Percentiles rank a stretch among this genome's conserved stretches.
Conservation (phyloP, 176 grass and related monocot genomes). For the Puya raimondii region DNA sequence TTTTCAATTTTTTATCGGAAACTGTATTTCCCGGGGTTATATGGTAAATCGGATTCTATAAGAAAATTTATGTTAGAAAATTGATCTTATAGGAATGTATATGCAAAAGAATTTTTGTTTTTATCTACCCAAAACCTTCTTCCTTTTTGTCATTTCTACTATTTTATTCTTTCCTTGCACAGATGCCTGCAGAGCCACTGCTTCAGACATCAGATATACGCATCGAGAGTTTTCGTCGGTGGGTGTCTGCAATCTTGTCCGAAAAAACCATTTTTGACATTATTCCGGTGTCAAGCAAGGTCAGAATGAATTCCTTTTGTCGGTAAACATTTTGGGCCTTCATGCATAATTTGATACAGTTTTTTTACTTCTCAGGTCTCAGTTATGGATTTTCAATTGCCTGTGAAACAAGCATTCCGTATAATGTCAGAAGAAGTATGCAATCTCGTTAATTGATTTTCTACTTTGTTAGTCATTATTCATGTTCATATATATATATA, state of each 20-base stretch:
- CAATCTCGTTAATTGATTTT: conserved; percentile 8
- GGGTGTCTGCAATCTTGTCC: conserved; percentile 42
- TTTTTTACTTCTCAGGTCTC: conserved; percentile 38
- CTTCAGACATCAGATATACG: conserved; percentile 26
- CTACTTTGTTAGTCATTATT: conserved; percentile 8
- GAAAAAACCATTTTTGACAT: conserved; percentile 54
- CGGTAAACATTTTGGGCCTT: conserved; percentile 11
- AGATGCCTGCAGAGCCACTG: conserved; percentile 36
- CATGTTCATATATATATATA: not conserved
- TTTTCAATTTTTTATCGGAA: no score
- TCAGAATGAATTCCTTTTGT: conserved; percentile 28
- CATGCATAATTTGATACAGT: conserved; percentile 9
- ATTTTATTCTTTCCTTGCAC: conserved; percentile 5
- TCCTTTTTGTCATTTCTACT: not conserved
- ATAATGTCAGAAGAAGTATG: conserved; percentile 67
- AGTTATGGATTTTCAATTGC: conserved; percentile 49
- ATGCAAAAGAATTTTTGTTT: not conserved
- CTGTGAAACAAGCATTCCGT: conserved; percentile 59
- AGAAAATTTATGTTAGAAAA: no score
- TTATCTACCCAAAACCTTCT: not conserved
- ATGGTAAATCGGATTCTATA: no score
- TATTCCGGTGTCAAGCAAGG: conserved; percentile 57
- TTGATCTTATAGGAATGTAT: no score
- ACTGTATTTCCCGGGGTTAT: no score
- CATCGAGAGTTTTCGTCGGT: conserved; percentile 35